Base-by-base conservation (phyloP, 75 land plant genomes). In the Sequoiadendron giganteum region DNA sequence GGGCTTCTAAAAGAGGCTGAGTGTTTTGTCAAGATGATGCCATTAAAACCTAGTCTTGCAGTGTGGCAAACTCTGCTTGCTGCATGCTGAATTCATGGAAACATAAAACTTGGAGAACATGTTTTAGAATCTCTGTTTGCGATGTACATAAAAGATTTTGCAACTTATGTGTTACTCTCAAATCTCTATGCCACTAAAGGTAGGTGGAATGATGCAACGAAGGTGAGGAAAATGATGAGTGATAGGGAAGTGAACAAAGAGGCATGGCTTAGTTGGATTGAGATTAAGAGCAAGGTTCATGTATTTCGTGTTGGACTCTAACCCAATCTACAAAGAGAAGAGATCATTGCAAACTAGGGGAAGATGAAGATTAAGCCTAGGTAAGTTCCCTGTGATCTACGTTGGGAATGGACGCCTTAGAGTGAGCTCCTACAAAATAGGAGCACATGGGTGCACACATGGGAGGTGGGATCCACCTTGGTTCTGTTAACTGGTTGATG, bases 31-130 rank as follows among this genome's bases (percentile, higher is more conserved):
- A 65, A 88, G 25, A 85, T 21, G 30, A 88, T 88, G 88, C 86
- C 87, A 54, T 40, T 88, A 21, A n/a, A 87, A 42, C 88, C 88
- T 1, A 73, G 14, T 32, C 15, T 36, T 6, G 45, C 48, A 14
- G 38, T 88, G 39, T 88, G 89, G 89, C 55, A 34, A 19, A 43
- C 89, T 85, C 38, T 88, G 40, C 70, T 88, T 52, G 88, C 36
- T 43, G 47, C 87, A 16, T 88, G 88, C 75, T 56, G 55, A 80
- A 84, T 80, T 32, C 87, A 86, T 86, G 87, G 87, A 1, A 70
- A 86, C 72, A 18, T 86, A 39, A 40, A 56, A 16, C 5, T 80
- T 21, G 88, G 85, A 80, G 21, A 87, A 79, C 88, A 30, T 82
- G 86, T 76, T 10, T 87, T 86, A 45, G 82, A 87, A 34, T 15